Percentiles rank a stretch among this genome's conserved stretches.
Conservation (phyloP, 495 filamentous ascomycete species). For the Lasiosphaeria hispida region DNA sequence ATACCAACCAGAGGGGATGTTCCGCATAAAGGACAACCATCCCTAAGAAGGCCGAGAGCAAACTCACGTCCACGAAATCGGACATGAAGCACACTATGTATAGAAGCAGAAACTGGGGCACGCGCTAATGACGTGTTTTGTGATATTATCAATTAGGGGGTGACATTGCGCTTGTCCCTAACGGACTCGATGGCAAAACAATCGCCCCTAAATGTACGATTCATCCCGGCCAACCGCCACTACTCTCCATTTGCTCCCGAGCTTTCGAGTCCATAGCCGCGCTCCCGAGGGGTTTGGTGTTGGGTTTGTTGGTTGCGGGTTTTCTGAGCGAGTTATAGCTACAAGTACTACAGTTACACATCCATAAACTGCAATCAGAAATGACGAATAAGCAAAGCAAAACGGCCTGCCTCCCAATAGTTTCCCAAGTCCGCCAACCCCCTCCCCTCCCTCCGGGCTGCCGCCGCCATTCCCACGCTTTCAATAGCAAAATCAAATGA, state of each 20-base stretch:
- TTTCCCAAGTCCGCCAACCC: neutral
- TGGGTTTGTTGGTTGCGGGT: neutral
- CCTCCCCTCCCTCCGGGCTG: neutral
- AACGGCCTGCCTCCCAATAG: constrained; percentile 1
- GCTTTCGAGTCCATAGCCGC: too few relatives aligned
- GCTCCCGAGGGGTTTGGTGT: too few relatives aligned
- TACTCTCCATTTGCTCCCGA: too few relatives aligned
- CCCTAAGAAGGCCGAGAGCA: too few relatives aligned
- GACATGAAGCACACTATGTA: neutral
- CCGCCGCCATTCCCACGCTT: neutral
- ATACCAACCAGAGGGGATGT: neutral
- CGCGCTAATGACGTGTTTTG: neutral
- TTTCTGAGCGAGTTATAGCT: constrained; percentile 7
- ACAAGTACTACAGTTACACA: constrained; percentile 8
- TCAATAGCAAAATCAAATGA: constrained; percentile 2
- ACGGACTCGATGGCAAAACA: too few relatives aligned
- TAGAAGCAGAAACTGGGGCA: neutral
- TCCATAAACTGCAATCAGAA: neutral
- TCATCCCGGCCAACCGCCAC: too few relatives aligned
- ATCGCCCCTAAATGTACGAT: too few relatives aligned
- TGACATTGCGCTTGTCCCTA: too few relatives aligned
- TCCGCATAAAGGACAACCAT: too few relatives aligned
- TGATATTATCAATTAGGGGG: too few relatives aligned
- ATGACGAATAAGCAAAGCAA: constrained; percentile 1
- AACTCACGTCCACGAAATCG: neutral